Percentiles rank a stretch among this genome's conserved stretches.
These are phyloP conservation scores for Backusella psychrophila DNA, from an alignment of 192 early-diverging fungal genomes.

Conservation along the genomic window DNA sequence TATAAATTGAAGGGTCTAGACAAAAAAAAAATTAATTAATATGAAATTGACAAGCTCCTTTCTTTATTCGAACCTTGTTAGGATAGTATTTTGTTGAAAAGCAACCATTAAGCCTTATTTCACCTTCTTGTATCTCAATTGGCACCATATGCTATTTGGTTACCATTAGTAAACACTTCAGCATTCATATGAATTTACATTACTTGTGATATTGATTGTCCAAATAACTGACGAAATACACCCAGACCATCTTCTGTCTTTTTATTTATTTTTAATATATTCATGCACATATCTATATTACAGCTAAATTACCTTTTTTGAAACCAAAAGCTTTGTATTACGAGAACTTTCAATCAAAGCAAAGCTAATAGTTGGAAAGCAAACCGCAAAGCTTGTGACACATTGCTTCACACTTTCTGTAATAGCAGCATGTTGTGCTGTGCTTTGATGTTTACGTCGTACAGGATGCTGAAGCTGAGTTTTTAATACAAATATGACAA, in stretches of 20 bases:
- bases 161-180: neutral
- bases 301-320: constrained; percentile 37
- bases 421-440: neutral
- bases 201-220: constrained; percentile 43
- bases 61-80: constrained; percentile 35
- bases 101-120: constrained; percentile 35
- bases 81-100: constrained; percentile 35
- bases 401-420: constrained; percentile 47
- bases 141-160: constrained; percentile 11
- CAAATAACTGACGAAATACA: constrained; percentile 52
- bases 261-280: constrained; percentile 25
- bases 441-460: constrained; percentile 42
- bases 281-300: constrained; percentile 26
- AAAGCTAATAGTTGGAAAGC: constrained; percentile 40
- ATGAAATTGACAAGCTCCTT: neutral
- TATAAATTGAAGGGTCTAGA: constrained; percentile 53
- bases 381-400: constrained; percentile 50
- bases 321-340: constrained; percentile 34
- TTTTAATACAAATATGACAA: neutral
- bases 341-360: constrained; percentile 34
- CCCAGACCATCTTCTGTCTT: constrained; percentile 22
- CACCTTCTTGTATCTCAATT: constrained; percentile 9
- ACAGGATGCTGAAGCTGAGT: constrained; percentile 52
- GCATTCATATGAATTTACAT: neutral
- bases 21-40: neutral